phyloP scores from a whole-genome alignment of 768 basidiomycete species.

The Lenzites betulinus region DNA sequence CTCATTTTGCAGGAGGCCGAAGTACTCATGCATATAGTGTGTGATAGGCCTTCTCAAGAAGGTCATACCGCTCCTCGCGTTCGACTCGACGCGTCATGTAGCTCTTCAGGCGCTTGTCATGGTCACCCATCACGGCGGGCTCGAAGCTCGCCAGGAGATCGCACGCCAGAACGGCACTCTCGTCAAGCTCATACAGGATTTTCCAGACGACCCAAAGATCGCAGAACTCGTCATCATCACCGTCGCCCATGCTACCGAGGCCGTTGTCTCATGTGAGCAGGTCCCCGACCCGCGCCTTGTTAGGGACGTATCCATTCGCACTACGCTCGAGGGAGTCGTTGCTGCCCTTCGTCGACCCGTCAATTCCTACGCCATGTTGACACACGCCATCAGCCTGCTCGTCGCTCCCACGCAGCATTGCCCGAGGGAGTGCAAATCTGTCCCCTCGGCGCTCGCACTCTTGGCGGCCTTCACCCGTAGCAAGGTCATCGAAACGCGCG shows the following conservation, averaged over 20 bases:
- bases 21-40: background rate
- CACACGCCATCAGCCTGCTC: slow-evolving; percentile 53
- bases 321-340: slow-evolving; percentile 45
- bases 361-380: slow-evolving; percentile 42
- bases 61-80: slow-evolving; percentile 11
- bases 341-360: slow-evolving; percentile 45
- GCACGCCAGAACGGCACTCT: slow-evolving; percentile 45
- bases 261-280: slow-evolving; percentile 29
- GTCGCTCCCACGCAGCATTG: slow-evolving; percentile 47
- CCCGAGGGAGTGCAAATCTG: slow-evolving; percentile 43
- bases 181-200: slow-evolving; percentile 44
- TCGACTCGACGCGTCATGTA: slow-evolving; percentile 23
- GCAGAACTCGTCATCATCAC: slow-evolving; percentile 52
- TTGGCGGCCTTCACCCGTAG: slow-evolving; percentile 57
- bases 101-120: slow-evolving; percentile 56
- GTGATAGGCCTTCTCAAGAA: background rate
- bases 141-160: slow-evolving; percentile 48
- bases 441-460: slow-evolving; percentile 47
- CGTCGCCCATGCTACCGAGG: slow-evolving; percentile 50
- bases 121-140: slow-evolving; percentile 62
- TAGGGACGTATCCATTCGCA: slow-evolving; percentile 37
- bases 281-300: slow-evolving; percentile 39
- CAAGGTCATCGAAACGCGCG: slow-evolving; percentile 52
- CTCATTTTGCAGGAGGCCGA: background rate
- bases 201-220: slow-evolving; percentile 49